Evolutionary conservation across 2,329 filamentous ascomycete genomes (phyloP).

Genomic region (Neonectria punicea): DNA sequence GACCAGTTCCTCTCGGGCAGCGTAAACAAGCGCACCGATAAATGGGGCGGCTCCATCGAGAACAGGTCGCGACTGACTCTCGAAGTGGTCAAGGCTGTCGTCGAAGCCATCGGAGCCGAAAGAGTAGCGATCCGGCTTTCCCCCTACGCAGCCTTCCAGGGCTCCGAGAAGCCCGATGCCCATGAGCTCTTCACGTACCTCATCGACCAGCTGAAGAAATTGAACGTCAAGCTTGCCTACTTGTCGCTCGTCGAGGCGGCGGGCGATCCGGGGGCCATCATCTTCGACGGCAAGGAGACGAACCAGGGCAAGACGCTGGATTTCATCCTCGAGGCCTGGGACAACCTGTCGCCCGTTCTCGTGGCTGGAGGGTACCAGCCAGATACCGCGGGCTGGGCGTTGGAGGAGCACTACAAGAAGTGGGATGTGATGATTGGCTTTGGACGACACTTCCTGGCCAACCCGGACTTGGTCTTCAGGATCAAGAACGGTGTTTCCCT

Average conservation of each 20-base stretch:
- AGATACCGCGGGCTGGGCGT: conserved; percentile 22
- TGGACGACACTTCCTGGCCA: conserved; percentile 43
- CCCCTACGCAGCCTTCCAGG: conserved; percentile 44
- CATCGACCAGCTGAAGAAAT: conserved; percentile 41
- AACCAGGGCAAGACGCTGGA: conserved; percentile 46
- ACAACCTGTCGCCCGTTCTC: conserved; percentile 43
- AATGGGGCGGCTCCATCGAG: conserved; percentile 61
- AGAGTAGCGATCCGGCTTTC: conserved; percentile 54
- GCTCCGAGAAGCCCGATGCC: conserved; percentile 32
- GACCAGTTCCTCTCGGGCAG: conserved; percentile 63
- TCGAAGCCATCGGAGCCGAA: conserved; percentile 47
- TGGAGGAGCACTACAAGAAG: conserved; percentile 42
- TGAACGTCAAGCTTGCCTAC: conserved; percentile 44
- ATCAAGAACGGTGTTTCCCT: conserved; percentile 38
- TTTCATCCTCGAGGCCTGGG: conserved; percentile 45
- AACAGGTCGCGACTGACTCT: conserved; percentile 58
- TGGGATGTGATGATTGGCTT: conserved; percentile 46
- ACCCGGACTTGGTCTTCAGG: conserved; percentile 44
- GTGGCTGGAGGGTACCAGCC: conserved; percentile 43
- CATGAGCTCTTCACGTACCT: conserved; percentile 39
- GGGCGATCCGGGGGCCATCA: conserved; percentile 34
- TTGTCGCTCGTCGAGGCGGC: conserved; percentile 44
- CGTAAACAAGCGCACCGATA: conserved; percentile 56
- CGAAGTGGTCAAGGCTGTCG: conserved; percentile 55
- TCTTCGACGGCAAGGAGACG: conserved; percentile 37